Conservation (phyloP, 495 filamentous ascomycete species). For the Neurospora africana region DNA sequence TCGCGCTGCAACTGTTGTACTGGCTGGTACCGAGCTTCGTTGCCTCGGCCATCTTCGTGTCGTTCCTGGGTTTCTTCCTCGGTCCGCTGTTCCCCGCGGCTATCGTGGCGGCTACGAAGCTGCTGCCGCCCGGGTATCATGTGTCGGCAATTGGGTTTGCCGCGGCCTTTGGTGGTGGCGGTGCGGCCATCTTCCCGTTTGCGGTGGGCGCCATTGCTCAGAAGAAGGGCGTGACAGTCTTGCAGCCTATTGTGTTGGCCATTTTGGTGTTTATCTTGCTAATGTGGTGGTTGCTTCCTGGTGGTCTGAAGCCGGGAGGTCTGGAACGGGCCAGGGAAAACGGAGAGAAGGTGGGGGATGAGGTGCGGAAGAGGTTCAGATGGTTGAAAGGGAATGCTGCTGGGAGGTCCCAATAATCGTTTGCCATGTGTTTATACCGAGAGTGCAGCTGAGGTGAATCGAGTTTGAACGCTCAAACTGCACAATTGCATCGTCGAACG, state of each 20-base stretch:
- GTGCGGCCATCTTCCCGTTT: constrained; percentile 75
- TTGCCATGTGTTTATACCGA: background rate
- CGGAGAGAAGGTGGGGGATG: constrained; percentile 18
- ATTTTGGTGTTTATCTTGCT: constrained; percentile 49
- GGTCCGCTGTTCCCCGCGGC: constrained; percentile 75
- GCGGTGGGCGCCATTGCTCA: constrained; percentile 77
- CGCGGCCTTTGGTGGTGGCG: constrained; percentile 67
- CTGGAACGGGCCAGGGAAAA: constrained; percentile 25
- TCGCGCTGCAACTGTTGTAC: constrained; percentile 64
- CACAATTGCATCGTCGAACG: background rate
- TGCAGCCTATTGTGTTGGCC: constrained; percentile 67
- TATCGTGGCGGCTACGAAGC: constrained; percentile 69
- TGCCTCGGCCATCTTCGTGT: constrained; percentile 61
- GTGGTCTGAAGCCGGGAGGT: constrained; percentile 20
- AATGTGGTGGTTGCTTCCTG: constrained; percentile 38
- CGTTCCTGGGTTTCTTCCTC: constrained; percentile 66
- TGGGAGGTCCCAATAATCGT: background rate
- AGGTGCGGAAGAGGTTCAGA: constrained; percentile 1
- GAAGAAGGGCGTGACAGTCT: constrained; percentile 62
- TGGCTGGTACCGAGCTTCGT: constrained; percentile 75
- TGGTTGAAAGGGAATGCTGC: constrained; percentile 9
- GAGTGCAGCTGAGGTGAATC: background rate
- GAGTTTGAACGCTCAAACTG: background rate
- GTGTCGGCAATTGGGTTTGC: constrained; percentile 77
- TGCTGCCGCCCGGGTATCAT: constrained; percentile 67